Evolutionary conservation across 139 green algal genomes (phyloP), one percentile per base, ranked within the genome.

Genomic region (Mychonastes homosphaera): DNA sequence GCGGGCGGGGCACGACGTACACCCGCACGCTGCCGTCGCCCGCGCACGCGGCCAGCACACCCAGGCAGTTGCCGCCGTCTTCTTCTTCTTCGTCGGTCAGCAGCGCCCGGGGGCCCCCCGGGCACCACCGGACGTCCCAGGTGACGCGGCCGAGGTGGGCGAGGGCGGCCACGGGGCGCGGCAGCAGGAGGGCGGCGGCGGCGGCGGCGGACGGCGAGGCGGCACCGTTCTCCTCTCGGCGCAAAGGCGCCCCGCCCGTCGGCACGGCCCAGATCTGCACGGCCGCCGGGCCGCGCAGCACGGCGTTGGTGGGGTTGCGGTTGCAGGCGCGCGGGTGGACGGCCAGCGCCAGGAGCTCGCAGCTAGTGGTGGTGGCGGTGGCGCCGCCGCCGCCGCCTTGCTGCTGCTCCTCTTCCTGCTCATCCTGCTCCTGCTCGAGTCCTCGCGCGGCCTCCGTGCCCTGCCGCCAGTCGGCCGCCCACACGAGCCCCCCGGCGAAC

Each of bases 221-320:
- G 2, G n/a, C 8, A 15, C 19, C 57, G 33, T 35, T 6, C 32
- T 16, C 18, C 46, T 46, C 45, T 45, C 2, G 7, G 23, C 51
- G 19, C 33, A 39, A 19, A 21, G 34, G 30, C 35, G 27, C 34
- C 34, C 21, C 8, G 7, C 41, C 50, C 30, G 60, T 41, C 5
- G 59, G 60, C n/a, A 86, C 26, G 3, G 58, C 52, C 79, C 79
- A 87, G 12, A 87, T 36, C 49, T 86, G 75, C 18, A 86, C 46
- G 10, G 54, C 43, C 2, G 49, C 62, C 7, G 62, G 59, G 0
- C 73, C 79, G 19, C 34, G 29, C 18, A 64, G 24, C 0, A 45
- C 10, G 3, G 33, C n/a, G 13, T 64, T 71, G 13, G 78, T 54
- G 3, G 39, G 35, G 35, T 80, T 68, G 13, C 44, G 41, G 3